Evolutionary conservation across 179 eudicot species (phyloP).

Genomic region (Patellifolia procumbens): DNA sequence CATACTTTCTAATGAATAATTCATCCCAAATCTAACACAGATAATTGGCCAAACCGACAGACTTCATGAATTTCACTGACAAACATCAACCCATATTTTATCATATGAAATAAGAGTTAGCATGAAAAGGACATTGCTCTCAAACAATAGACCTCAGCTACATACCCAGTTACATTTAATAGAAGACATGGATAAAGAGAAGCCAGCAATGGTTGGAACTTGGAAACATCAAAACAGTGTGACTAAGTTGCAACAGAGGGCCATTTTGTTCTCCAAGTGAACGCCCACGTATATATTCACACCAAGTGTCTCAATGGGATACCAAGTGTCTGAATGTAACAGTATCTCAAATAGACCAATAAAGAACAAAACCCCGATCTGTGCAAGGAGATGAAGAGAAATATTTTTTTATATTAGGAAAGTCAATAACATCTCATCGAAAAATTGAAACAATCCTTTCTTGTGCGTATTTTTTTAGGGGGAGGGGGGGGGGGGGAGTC

Average conservation of each 20-base stretch:
- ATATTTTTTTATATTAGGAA: neutral
- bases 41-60: neutral
- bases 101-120: neutral
- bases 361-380: neutral
- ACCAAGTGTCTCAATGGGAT: neutral
- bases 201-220: neutral
- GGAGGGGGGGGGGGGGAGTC: neutral
- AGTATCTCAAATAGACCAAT: conserved; percentile 4
- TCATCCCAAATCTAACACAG: too few relatives aligned
- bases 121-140: neutral
- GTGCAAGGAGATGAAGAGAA: neutral
- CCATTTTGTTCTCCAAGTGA: neutral
- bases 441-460: neutral
- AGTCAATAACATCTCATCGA: neutral
- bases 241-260: neutral
- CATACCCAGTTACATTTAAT: neutral
- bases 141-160: neutral
- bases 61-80: neutral
- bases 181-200: neutral
- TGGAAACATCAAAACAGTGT: neutral
- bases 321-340: neutral
- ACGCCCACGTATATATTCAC: too few relatives aligned
- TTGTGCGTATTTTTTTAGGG: neutral
- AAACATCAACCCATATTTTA: neutral
- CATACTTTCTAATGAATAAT: neutral